Base-by-base conservation (phyloP, 352 stramenopile genomes). In the Pythium plurisporium region DNA sequence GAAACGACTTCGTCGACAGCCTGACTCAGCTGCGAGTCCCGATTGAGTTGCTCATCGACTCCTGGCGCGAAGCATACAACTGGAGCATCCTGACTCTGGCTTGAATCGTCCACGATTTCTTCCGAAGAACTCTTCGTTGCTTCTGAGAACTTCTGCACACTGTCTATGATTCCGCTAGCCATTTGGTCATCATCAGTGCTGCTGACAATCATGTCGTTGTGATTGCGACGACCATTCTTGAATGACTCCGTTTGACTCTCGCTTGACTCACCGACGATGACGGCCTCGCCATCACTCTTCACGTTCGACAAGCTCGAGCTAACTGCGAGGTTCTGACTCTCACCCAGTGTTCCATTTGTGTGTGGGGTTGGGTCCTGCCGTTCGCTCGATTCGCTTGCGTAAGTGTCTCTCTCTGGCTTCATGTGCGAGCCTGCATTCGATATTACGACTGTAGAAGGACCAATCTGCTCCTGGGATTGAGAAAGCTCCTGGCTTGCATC, bases 11-110 rank as follows among this genome's bases (percentile, higher is more conserved):
- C 36, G 3, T 51, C 33, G 27, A 19, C 23, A 15, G 41, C 12
- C 14, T 26, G 22, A 17, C 12, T 34, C 36, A 42, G 6, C 10
- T 29, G 22, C 22, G 41, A 31, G 5, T n/a, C 41, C 10, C 20
- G 20, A 31, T 22, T 10, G 31, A 20, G 4, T 33, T 15, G 20
- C 5, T 47, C 23, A 36, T 7, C 30, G 12, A n/a, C n/a, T n/a
- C n/a, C n/a, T n/a, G n/a, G n/a, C 38, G 17, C 38, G 15, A 9
- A 44, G n/a, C 1, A n/a, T 31, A 19, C 7, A 22, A 11, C 25
- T 47, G 41, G 6, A 8, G 23, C 19, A 29, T 59, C 51, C 42
- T 59, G 51, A 25, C 51, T 59, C 27, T 58, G 37, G 27, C 50
- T 58, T 12, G 38, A 50, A 34, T 49, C 50, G 19, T 20, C 30